phyloP scores from a whole-genome alignment of 2,329 filamentous ascomycete genomes.

The Fusarium begoniae region DNA sequence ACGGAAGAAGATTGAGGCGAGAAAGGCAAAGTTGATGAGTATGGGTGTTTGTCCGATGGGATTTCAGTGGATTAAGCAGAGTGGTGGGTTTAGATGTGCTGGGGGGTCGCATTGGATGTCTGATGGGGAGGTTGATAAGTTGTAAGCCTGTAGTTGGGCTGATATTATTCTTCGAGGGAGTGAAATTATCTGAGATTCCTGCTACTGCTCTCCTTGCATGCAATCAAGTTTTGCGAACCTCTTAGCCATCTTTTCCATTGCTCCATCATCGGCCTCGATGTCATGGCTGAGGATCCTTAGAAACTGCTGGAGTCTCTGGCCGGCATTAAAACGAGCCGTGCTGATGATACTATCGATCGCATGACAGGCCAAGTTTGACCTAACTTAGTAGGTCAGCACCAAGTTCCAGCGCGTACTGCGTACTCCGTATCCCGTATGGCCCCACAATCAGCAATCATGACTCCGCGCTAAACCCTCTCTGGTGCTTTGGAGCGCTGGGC shows the following conservation, averaged over 20 bases:
- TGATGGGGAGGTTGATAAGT: slow-evolving; percentile 12
- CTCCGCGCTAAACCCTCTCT: neutral
- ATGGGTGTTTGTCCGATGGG: slow-evolving; percentile 67
- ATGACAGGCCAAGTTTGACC: too few relatives aligned
- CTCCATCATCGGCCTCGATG: too few relatives aligned
- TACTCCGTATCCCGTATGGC: slow-evolving; percentile 11
- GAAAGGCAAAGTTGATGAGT: slow-evolving; percentile 57
- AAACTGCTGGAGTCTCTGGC: too few relatives aligned
- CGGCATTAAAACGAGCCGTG: too few relatives aligned
- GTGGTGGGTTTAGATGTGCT: slow-evolving; percentile 67
- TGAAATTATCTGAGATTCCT: too few relatives aligned
- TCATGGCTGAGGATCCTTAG: too few relatives aligned
- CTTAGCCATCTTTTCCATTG: too few relatives aligned
- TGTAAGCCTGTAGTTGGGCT: neutral
- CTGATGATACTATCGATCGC: too few relatives aligned
- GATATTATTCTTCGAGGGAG: too few relatives aligned
- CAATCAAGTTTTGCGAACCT: too few relatives aligned
- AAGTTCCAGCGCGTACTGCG: neutral
- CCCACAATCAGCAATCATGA: neutral
- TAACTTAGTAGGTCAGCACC: too few relatives aligned
- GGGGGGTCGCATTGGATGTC: slow-evolving; percentile 65
- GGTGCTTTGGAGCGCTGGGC: slow-evolving; percentile 22
- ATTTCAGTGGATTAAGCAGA: slow-evolving; percentile 69
- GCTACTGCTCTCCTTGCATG: too few relatives aligned
- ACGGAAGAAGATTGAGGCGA: slow-evolving; percentile 50